Evolutionary conservation across 176 grass and related monocot species (phyloP).

Genomic region (Triticum monococcum): DNA sequence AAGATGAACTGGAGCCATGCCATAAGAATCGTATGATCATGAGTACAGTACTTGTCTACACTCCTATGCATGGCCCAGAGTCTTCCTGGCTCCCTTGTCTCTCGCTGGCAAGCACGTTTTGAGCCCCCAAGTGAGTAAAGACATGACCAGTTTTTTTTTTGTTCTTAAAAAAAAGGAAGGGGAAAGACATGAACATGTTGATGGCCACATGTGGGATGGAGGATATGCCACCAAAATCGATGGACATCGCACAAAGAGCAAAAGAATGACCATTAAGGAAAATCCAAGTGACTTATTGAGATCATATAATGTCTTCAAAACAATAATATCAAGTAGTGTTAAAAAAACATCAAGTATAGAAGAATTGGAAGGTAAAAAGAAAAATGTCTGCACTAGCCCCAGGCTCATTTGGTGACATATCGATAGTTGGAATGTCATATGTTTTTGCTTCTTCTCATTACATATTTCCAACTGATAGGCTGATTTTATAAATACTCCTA

Average conservation of each 20-base stretch:
- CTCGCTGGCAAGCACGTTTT: constrained; percentile 43
- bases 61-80: constrained; percentile 22
- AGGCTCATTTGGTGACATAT: not conserved
- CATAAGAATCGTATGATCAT: constrained; percentile 37
- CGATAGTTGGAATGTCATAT: not conserved
- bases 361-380: not conserved
- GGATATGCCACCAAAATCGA: not conserved
- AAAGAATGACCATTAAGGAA: not conserved
- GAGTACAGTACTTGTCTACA: not conserved
- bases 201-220: not conserved
- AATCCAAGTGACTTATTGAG: not conserved
- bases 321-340: not conserved
- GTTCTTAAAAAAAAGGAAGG: not conserved
- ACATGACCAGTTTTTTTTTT: not conserved
- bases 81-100: constrained; percentile 24
- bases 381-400: not conserved
- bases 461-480: not conserved
- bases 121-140: constrained; percentile 27
- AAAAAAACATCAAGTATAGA: too few species aligned
- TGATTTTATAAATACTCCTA: not conserved
- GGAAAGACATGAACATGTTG: not conserved
- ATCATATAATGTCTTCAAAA: not conserved
- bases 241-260: not conserved
- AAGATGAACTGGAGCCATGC: constrained; percentile 21
- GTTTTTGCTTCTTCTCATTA: not conserved